A percentile compares a stretch with the other conserved stretches of the same genome.
Conservation (phyloP, 1,139 yeast species). For the Debaryomycetaceae sp. region DNA sequence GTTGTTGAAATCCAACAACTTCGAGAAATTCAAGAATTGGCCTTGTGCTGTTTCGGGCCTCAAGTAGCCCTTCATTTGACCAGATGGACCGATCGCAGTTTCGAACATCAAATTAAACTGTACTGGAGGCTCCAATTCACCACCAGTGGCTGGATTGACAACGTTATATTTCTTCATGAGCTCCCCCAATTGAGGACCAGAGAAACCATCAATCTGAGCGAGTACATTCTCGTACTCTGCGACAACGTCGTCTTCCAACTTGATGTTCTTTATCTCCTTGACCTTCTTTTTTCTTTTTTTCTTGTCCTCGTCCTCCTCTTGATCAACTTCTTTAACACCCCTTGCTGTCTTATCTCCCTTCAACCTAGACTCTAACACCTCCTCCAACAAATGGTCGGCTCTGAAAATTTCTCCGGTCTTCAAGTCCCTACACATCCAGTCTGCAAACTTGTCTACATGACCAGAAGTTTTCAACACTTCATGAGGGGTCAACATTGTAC, state of each 20-base stretch:
- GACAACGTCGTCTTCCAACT: constrained; percentile 76
- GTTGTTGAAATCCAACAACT: constrained; percentile 91
- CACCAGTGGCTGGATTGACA: constrained; percentile 88
- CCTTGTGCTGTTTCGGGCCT: constrained; percentile 99
- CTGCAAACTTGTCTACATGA: constrained; percentile 97
- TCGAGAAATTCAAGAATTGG: constrained; percentile 92
- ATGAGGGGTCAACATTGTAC: constrained; percentile 95
- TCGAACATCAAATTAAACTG: constrained; percentile 99
- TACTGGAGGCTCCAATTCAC: constrained; percentile 79
- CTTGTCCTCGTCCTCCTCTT: constrained; percentile 61
- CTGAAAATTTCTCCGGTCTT: constrained; percentile 97
- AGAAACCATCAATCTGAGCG: constrained; percentile 93
- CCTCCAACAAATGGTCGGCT: constrained; percentile 97
- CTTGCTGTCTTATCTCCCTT: constrained; percentile 97
- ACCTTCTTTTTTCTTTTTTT: constrained; percentile 91
- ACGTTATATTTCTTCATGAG: constrained; percentile 77
- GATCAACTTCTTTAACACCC: constrained; percentile 57
- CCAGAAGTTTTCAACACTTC: constrained; percentile 98
- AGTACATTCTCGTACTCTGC: constrained; percentile 79
- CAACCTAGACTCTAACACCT: constrained; percentile 90
- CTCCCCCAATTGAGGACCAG: constrained; percentile 90
- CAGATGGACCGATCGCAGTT: constrained; percentile 98
- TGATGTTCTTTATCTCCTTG: constrained; percentile 86
- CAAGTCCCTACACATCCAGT: constrained; percentile 97
- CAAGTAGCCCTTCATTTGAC: constrained; percentile 89